phyloP scores from a whole-genome alignment of 306 rosid species.

The Astragalus glycyphyllos region DNA sequence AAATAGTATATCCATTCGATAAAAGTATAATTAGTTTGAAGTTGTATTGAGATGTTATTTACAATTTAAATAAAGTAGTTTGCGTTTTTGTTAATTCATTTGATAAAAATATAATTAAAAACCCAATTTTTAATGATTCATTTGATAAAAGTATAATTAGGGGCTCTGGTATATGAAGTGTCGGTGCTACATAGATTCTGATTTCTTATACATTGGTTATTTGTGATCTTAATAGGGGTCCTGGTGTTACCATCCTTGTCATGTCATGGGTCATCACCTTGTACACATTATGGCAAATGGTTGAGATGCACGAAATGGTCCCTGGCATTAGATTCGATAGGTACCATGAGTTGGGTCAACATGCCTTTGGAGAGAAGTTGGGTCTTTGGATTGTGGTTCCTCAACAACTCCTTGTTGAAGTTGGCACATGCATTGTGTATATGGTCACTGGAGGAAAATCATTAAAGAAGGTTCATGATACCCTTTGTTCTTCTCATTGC shows the following conservation, averaged over 20 bases:
- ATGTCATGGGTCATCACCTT: constrained; percentile 82
- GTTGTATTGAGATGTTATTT: no score
- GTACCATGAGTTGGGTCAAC: constrained; percentile 86
- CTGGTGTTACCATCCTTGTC: constrained; percentile 55
- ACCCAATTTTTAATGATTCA: no score
- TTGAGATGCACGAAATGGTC: constrained; percentile 95
- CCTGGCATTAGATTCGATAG: constrained; percentile 83
- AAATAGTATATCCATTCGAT: no score
- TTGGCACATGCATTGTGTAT: constrained; percentile 73
- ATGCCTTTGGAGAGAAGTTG: constrained; percentile 75
- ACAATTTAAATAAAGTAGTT: no score
- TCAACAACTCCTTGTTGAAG: constrained; percentile 73
- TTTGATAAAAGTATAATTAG: no score
- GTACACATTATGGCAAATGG: constrained; percentile 91
- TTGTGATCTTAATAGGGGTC: constrained; percentile 57
- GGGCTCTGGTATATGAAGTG: no score
- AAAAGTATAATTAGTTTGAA: no score
- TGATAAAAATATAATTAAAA: no score
- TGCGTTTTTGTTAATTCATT: no score
- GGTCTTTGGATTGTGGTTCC: constrained; percentile 88
- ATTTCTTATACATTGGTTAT: neutral
- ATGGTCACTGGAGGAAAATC: constrained; percentile 85
- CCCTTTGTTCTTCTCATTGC: constrained; percentile 58
- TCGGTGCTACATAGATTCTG: no score
- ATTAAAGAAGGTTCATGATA: constrained; percentile 64